A percentile compares a stretch with the other conserved stretches of the same genome.
phyloP scores from a whole-genome alignment of 1,284 basidiomycete genomes.

The Kalmanozyma brasiliensis region DNA sequence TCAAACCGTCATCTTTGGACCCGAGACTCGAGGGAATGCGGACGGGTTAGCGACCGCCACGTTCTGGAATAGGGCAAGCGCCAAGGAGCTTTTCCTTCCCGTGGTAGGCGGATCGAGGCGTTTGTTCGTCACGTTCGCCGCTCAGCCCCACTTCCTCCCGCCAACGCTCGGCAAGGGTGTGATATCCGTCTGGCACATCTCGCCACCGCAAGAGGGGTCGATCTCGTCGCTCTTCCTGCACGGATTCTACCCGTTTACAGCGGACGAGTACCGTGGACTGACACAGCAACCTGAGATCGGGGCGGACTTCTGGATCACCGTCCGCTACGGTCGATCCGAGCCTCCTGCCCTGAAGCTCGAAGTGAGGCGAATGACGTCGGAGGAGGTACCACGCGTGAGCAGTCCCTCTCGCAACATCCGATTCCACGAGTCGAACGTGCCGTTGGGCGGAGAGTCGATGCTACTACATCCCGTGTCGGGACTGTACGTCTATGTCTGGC shows the following conservation, averaged over 20 bases:
- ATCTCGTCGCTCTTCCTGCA: background rate
- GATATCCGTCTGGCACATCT: constrained; percentile 10
- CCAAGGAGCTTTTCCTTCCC: constrained; percentile 5
- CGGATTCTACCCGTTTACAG: constrained; percentile 7
- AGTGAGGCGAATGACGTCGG: background rate
- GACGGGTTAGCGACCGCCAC: constrained; percentile 1
- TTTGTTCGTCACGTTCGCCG: background rate
- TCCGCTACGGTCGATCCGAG: background rate
- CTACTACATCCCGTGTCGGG: too few relatives aligned
- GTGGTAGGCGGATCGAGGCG: background rate
- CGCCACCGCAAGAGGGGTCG: background rate
- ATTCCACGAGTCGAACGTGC: too few relatives aligned
- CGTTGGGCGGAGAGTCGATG: too few relatives aligned
- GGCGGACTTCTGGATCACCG: constrained; percentile 1
- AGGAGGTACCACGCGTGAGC: background rate
- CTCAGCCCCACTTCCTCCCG: background rate
- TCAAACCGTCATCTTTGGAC: background rate
- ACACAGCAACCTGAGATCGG: background rate
- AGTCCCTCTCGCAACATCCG: too few relatives aligned
- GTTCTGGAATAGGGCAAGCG: constrained; percentile 6
- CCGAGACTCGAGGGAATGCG: background rate
- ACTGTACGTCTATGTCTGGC: too few relatives aligned
- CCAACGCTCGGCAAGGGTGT: background rate
- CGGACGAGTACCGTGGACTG: background rate
- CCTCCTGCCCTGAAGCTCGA: background rate